phyloP scores from a whole-genome alignment of 208 protist species.

The Wallacemonas rigidus region DNA sequence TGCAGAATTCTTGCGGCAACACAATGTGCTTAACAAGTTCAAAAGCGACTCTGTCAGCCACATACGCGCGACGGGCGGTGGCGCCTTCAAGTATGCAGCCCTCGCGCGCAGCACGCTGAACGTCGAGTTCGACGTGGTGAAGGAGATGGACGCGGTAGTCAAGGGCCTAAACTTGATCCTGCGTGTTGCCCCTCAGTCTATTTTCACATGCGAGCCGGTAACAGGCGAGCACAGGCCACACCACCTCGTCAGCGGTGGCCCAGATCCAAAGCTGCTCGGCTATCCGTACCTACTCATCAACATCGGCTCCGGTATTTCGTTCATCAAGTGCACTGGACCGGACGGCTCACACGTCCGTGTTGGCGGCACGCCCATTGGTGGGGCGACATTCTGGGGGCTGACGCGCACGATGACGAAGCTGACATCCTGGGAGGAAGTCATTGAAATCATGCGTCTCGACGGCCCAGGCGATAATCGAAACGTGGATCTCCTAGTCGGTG shows the following conservation, averaged over 20 bases:
- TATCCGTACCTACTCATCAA: slow-evolving; percentile 97
- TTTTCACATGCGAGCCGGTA: slow-evolving; percentile 81
- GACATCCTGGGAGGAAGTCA: slow-evolving; percentile 94
- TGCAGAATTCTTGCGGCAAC: slow-evolving; percentile 50
- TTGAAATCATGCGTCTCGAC: slow-evolving; percentile 93
- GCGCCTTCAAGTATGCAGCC: slow-evolving; percentile 86
- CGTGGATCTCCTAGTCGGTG: slow-evolving; percentile 97
- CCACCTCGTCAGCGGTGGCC: slow-evolving; percentile 46
- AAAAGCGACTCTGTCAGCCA: slow-evolving; percentile 35
- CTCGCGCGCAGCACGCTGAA: slow-evolving; percentile 51
- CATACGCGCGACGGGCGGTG: slow-evolving; percentile 88
- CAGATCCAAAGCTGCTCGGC: slow-evolving; percentile 38
- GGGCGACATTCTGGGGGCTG: slow-evolving; percentile 97
- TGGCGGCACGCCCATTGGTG: slow-evolving; percentile 94
- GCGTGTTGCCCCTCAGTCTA: slow-evolving; percentile 57
- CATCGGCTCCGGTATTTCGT: slow-evolving; percentile 97
- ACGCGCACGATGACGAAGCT: slow-evolving; percentile 92
- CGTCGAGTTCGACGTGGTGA: slow-evolving; percentile 77
- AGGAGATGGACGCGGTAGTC: slow-evolving; percentile 91
- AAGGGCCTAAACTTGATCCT: slow-evolving; percentile 88
- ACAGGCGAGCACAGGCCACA: slow-evolving; percentile 71
- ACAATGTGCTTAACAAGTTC: slow-evolving; percentile 41
- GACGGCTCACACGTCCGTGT: slow-evolving; percentile 92
- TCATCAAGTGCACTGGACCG: slow-evolving; percentile 91
- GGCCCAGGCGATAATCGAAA: slow-evolving; percentile 93